phyloP scores from a whole-genome alignment of 495 filamentous ascomycete genomes.

The Usnea hakonensis region DNA sequence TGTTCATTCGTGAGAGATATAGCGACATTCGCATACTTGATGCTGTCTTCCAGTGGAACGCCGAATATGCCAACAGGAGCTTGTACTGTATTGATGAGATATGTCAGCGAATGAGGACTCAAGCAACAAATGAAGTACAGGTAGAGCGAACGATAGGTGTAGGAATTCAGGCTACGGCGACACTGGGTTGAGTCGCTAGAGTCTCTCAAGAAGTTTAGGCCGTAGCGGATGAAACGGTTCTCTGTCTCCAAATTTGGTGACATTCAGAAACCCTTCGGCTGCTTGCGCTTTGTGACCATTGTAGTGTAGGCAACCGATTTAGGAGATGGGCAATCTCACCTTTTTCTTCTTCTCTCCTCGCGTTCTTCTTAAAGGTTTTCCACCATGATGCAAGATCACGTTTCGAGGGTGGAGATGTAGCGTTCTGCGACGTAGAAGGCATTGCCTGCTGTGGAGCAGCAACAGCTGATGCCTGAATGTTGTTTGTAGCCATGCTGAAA shows the following conservation, averaged over 20 bases:
- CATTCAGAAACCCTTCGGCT: background rate
- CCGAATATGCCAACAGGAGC: constrained; percentile 69
- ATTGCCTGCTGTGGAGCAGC: constrained; percentile 31
- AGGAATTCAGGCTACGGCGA: background rate
- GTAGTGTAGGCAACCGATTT: background rate
- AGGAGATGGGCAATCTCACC: constrained; percentile 43
- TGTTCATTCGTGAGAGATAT: constrained; percentile 89
- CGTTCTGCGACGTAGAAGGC: constrained; percentile 22
- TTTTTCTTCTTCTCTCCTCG: constrained; percentile 69
- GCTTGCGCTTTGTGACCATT: background rate
- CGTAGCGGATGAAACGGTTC: background rate
- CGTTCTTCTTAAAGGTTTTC: constrained; percentile 68
- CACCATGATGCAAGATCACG: constrained; percentile 86
- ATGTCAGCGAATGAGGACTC: constrained; percentile 1
- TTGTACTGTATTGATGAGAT: constrained; percentile 2
- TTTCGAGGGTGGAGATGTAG: constrained; percentile 59
- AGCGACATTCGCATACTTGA: constrained; percentile 96
- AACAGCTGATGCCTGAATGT: constrained; percentile 31
- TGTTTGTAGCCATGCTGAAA: constrained; percentile 22
- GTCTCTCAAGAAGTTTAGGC: background rate
- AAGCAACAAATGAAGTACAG: background rate
- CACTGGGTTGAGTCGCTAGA: background rate
- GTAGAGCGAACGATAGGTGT: background rate
- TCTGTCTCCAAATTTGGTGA: background rate
- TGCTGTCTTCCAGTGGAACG: constrained; percentile 87